Evolutionary conservation across 2,329 filamentous ascomycete genomes (phyloP).

Genomic region (Claviceps sp.): DNA sequence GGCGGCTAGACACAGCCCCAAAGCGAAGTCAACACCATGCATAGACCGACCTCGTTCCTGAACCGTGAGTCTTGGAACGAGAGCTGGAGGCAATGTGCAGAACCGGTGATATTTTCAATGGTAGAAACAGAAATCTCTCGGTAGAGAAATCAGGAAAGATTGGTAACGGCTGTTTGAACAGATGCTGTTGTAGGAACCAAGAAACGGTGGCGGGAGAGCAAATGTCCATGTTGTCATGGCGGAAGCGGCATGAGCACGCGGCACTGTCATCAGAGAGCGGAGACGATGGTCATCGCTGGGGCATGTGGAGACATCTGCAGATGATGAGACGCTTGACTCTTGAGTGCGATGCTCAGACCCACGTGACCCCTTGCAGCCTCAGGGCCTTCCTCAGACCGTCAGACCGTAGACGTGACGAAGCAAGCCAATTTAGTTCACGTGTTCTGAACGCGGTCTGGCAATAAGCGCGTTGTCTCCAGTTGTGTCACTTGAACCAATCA

Average conservation of each 20-base stretch:
- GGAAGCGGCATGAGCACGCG: slow-evolving; percentile 4
- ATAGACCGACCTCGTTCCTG: background rate
- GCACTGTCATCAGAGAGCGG: background rate
- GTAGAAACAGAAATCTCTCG: background rate
- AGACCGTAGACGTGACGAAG: slow-evolving; percentile 2
- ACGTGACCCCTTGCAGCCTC: background rate
- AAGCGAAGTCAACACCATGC: slow-evolving; percentile 1
- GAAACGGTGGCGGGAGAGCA: background rate
- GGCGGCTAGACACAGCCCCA: slow-evolving; percentile 3
- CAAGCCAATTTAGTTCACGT: slow-evolving; percentile 2
- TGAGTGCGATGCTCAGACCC: background rate
- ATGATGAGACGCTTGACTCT: background rate
- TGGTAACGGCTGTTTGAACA: background rate
- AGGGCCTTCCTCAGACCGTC: too few species aligned
- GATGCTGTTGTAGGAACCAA: background rate
- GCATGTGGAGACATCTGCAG: background rate
- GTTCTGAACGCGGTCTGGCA: background rate
- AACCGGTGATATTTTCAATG: background rate
- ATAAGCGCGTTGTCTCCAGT: slow-evolving; percentile 1
- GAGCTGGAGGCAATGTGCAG: background rate
- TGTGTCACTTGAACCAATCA: background rate
- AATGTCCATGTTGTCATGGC: slow-evolving; percentile 11
- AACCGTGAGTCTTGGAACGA: background rate
- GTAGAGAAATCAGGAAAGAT: background rate
- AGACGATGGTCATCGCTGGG: background rate